Evolutionary conservation across 257 asterid species (phyloP), one percentile per base, ranked within the genome.

Genomic region (Dorcoceras hygrometricum): DNA sequence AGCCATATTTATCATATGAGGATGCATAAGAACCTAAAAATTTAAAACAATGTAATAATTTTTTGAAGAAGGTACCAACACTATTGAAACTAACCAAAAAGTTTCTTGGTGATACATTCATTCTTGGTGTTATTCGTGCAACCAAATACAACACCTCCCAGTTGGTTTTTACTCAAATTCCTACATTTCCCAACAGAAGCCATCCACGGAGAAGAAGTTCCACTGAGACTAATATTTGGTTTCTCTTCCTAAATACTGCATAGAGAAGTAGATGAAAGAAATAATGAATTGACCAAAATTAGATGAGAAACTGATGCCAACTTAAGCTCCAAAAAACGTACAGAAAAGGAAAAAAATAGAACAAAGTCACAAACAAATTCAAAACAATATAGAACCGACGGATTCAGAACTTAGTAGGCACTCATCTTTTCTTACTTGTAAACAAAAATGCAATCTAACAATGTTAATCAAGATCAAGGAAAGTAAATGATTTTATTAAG

Each of bases 61-160:
- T 43, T 34, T 23, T 57, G 61, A 25, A 56, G 65, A 54, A 50
- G 57, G 51, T 57, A 36, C 25, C 14, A 68, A 54, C 43, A 29
- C 34, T 32, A 46, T 32, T 29, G 61, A 32, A 62, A 78, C 88
- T 78, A 63, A 83, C 88, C 88, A 59, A 83, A 80, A 55, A 83
- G 88, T 64, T 83, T 85, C 0, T 63, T 78, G 71, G 75, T 0
- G 5, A 65, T 78, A 56, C 86, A 80, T 63, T 83, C 88, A 23
- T 43, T 66, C 73, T 62, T 68, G 6, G 88, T 83, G 71, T 7
- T 10, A 24, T 54, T 58, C 2, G 88, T 77, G 77, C 88, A 83
- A 59, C 85, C 80, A 62, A 83, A 83, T 73, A 83, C 68, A 66
- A 83, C 86, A 50, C 88, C 84, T 51, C 88, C 88, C 71, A 83